phyloP scores from a whole-genome alignment of 345 rosid genomes.

The Syzygium jambos region DNA sequence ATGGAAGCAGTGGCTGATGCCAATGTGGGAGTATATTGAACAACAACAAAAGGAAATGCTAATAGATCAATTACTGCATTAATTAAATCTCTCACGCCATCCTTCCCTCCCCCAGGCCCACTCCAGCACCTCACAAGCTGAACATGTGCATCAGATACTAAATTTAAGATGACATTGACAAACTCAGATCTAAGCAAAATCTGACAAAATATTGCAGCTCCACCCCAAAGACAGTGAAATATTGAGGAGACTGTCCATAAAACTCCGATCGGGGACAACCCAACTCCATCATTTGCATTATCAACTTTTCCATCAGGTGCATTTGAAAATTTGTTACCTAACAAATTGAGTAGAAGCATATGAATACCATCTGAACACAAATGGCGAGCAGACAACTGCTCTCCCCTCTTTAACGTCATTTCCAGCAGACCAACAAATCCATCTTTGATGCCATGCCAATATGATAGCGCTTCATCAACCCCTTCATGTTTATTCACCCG shows the following conservation, averaged over 20 bases:
- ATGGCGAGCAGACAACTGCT: slow-evolving; percentile 76
- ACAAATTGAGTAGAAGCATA: slow-evolving; percentile 57
- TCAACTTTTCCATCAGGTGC: slow-evolving; percentile 32
- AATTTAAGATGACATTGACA: slow-evolving; percentile 43
- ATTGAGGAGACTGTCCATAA: slow-evolving; percentile 84
- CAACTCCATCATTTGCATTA: slow-evolving; percentile 26
- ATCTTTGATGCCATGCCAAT: slow-evolving; percentile 86
- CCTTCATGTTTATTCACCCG: slow-evolving; percentile 29
- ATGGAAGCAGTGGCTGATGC: slow-evolving; percentile 84
- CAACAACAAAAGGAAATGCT: slow-evolving; percentile 89
- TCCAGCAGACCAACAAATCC: slow-evolving; percentile 91
- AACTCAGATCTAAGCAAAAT: slow-evolving; percentile 56
- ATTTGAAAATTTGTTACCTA: slow-evolving; percentile 34
- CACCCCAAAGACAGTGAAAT: slow-evolving; percentile 78
- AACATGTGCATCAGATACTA: slow-evolving; percentile 70
- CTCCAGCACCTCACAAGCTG: slow-evolving; percentile 79
- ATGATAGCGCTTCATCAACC: slow-evolving; percentile 33
- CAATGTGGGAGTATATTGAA: slow-evolving; percentile 71
- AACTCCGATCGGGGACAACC: slow-evolving; percentile 82
- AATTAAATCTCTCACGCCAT: slow-evolving; percentile 70
- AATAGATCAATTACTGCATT: slow-evolving; percentile 73
- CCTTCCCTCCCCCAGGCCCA: slow-evolving; percentile 90
- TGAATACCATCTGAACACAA: slow-evolving; percentile 80
- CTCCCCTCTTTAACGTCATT: slow-evolving; percentile 76
- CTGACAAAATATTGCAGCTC: slow-evolving; percentile 65